These are phyloP conservation scores for Lactarius hengduanensis DNA, from an alignment of 768 basidiomycete genomes.

Conservation along the genomic window DNA sequence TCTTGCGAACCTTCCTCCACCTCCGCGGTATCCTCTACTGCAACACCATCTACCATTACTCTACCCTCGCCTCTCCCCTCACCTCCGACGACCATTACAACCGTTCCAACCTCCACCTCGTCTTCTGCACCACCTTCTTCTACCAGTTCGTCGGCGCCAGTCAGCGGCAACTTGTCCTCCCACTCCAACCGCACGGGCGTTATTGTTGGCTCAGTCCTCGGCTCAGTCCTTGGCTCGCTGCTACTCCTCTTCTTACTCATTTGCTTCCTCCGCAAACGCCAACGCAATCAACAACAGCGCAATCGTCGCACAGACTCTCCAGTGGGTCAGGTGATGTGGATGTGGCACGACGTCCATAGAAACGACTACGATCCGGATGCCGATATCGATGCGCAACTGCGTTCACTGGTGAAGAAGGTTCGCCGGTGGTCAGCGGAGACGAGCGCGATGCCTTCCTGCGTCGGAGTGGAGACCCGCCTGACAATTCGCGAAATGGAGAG, in stretches of 20 bases:
- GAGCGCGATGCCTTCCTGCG: constrained; percentile 66
- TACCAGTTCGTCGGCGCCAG: not conserved
- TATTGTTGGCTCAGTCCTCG: constrained; percentile 28
- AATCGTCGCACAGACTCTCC: not conserved
- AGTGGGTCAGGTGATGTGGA: constrained; percentile 26
- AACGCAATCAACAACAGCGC: constrained; percentile 30
- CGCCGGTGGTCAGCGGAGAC: constrained; percentile 67
- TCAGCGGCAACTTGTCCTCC: constrained; percentile 5
- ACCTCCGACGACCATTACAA: constrained; percentile 3
- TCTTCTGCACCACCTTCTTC: constrained; percentile 7
- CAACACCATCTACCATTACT: constrained; percentile 9
- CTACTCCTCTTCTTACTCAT: constrained; percentile 24
- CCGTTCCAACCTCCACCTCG: not conserved
- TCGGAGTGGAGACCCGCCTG: constrained; percentile 31
- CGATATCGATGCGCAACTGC: constrained; percentile 30
- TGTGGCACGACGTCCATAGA: constrained; percentile 26
- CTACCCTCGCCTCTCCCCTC: too few species aligned
- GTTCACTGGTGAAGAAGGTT: constrained; percentile 59
- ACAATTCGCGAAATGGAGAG: not conserved
- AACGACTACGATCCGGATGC: constrained; percentile 15
- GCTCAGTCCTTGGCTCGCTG: constrained; percentile 23
- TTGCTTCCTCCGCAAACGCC: constrained; percentile 39
- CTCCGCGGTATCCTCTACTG: constrained; percentile 6
- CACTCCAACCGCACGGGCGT: constrained; percentile 6
- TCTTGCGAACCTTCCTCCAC: constrained; percentile 32